These are phyloP conservation scores for Phialocephala sp. DNA, from an alignment of 2,329 filamentous ascomycete genomes.

Conservation along the genomic window DNA sequence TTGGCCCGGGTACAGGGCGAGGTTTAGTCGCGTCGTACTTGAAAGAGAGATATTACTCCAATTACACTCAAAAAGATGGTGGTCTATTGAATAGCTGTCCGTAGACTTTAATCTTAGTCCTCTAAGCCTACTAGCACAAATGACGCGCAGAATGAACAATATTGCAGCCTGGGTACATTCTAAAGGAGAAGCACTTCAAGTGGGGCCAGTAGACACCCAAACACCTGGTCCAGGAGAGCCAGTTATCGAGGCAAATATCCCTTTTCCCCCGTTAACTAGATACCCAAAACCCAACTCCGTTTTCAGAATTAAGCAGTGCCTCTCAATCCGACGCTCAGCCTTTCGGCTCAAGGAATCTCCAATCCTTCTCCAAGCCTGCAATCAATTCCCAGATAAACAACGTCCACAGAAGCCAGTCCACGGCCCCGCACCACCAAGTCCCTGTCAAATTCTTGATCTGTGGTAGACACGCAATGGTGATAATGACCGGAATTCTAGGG, in stretches of 20 bases:
- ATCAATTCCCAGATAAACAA: constrained; percentile 27
- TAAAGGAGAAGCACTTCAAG: background rate
- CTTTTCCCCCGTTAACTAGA: background rate
- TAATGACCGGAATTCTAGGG: constrained; percentile 5
- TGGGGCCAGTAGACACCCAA: background rate
- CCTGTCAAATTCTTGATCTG: constrained; percentile 10
- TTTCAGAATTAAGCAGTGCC: background rate
- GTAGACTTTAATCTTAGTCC: too few relatives aligned
- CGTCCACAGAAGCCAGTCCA: constrained; percentile 17
- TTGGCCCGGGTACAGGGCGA: too few relatives aligned
- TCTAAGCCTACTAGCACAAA: too few relatives aligned
- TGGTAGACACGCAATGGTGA: constrained; percentile 24
- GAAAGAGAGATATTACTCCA: too few relatives aligned
- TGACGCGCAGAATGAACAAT: background rate
- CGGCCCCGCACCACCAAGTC: constrained; percentile 20
- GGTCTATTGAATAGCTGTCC: too few relatives aligned
- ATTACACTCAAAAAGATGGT: too few relatives aligned
- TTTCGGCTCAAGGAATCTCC: constrained; percentile 22
- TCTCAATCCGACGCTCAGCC: background rate
- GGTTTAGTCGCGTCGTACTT: too few relatives aligned
- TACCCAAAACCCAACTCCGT: background rate
- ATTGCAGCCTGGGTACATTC: background rate
- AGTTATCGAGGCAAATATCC: background rate
- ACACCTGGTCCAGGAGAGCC: background rate
- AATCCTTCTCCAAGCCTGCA: constrained; percentile 25